phyloP scores from a whole-genome alignment of 1,284 basidiomycete species.

The Sphaerobolus stellatus region DNA sequence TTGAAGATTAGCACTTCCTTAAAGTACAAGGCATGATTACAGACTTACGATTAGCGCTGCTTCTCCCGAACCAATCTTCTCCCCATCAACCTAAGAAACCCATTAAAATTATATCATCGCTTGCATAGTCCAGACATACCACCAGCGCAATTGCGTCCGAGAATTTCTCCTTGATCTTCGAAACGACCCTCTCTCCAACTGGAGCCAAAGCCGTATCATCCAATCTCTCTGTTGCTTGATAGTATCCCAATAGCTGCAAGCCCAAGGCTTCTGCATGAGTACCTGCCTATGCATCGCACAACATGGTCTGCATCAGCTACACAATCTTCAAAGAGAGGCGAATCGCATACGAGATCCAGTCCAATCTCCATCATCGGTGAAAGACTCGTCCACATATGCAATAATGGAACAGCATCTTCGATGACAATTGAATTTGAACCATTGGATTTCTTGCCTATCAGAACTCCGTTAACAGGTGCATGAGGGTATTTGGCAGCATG shows the following conservation, averaged over 20 bases:
- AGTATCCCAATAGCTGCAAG: constrained; percentile 63
- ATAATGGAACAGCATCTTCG: constrained; percentile 66
- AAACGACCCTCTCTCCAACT: constrained; percentile 61
- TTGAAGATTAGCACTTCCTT: too few species aligned
- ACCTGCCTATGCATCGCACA: constrained; percentile 42
- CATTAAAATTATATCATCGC: constrained; percentile 7
- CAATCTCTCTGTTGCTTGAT: constrained; percentile 65
- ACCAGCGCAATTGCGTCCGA: constrained; percentile 62
- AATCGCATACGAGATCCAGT: constrained; percentile 62
- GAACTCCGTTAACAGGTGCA: constrained; percentile 63
- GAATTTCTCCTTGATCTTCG: constrained; percentile 51
- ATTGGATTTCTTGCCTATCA: constrained; percentile 48
- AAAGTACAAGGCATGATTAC: neutral
- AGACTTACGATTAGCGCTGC: constrained; percentile 56
- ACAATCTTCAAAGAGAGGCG: neutral
- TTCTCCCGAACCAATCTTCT: constrained; percentile 48
- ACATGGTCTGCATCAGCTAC: neutral
- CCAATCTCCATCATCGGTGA: constrained; percentile 81
- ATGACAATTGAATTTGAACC: constrained; percentile 40
- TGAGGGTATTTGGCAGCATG: constrained; percentile 76
- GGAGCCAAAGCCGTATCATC: constrained; percentile 58
- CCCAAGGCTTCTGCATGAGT: constrained; percentile 51
- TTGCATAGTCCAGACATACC: constrained; percentile 37
- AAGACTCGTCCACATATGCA: constrained; percentile 77
- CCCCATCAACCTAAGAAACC: constrained; percentile 52